Base-by-base conservation (phyloP, 2,329 filamentous ascomycete genomes). In the Sporothrix dimorphospora region DNA sequence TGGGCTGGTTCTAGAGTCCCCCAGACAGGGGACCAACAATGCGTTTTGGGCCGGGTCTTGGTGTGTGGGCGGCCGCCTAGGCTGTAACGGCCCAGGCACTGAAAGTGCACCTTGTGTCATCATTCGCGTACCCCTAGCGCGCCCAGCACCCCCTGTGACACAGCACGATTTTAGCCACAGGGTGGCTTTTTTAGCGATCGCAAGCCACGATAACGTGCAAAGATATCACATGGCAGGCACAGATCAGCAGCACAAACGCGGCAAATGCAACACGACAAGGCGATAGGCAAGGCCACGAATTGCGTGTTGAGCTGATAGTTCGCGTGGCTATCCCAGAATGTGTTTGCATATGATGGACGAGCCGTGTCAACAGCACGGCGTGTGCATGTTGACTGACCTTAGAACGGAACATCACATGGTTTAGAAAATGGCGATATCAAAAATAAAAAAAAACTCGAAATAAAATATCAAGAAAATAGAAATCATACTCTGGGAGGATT, bases 141-240 rank as follows among this genome's bases (percentile, higher is more conserved):
- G 34, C 11, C 38, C 12, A 45, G 21, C 21, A 21, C 38, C 34
- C 9, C 11, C 5, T 42, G 38, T 63, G 34, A n/a, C 57, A 63
- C n/a, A 63, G 38, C 21, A 27, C 57, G 4, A 27, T 65, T 45
- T 16, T 9, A 65, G 59, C 59, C 59, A 65, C 59, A 65, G 40
- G 11, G 34, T 61, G 57, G 57, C 38, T 45, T 14, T 45, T n/a
- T 19, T 21, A 40, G 57, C 16, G 57, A 42, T 12, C 3, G 30
- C 34, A 42, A 63, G 34, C 57, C 59, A 65, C 38, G n/a, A 19
- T 45, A 5, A 16, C 14, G n/a, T 38, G n/a, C 12, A 12, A 45
- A 16, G 59, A 27, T 42, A 27, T 65, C 59, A 65, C 38, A 27
- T 42, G 53, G 53, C 27, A 19, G 53, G 53, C 27, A 19, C 14